Conservation (phyloP, 2,329 filamentous ascomycete genomes). For the Zalaria sp. region DNA sequence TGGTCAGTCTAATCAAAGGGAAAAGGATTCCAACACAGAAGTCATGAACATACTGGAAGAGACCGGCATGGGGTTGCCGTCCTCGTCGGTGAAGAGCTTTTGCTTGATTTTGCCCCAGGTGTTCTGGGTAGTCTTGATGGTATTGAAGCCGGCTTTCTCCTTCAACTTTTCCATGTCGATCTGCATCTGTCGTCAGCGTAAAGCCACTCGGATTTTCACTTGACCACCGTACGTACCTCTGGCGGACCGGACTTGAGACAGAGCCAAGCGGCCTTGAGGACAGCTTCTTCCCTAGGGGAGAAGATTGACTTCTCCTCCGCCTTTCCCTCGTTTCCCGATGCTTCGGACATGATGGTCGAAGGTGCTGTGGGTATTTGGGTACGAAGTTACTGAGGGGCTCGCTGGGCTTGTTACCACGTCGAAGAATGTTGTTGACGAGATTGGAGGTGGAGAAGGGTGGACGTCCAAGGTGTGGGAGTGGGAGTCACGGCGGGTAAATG, state of each 20-base stretch:
- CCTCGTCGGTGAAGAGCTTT: constrained; percentile 14
- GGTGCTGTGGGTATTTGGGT: no score
- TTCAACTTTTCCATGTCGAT: constrained; percentile 18
- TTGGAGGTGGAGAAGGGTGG: no score
- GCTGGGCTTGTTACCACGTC: no score
- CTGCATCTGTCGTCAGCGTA: background rate
- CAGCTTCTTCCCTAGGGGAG: constrained; percentile 14
- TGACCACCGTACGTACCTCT: constrained; percentile 8
- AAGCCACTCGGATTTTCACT: no score
- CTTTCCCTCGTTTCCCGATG: background rate
- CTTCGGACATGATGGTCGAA: background rate
- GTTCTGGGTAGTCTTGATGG: constrained; percentile 17
- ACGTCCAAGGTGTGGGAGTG: no score
- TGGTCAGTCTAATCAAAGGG: constrained; percentile 5
- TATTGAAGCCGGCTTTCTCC: constrained; percentile 15
- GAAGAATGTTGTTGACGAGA: no score
- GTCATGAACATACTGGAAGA: background rate
- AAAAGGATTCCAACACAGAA: background rate
- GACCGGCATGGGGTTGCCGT: constrained; percentile 1
- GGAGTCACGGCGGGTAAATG: no score
- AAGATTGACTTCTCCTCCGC: constrained; percentile 6
- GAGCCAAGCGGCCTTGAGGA: constrained; percentile 15
- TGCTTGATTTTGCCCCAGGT: constrained; percentile 21
- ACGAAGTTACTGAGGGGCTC: no score
- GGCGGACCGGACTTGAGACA: constrained; percentile 18